Evolutionary conservation across 179 eudicot genomes (phyloP), one percentile per base, ranked within the genome.

Genomic region (Nepenthes alata): DNA sequence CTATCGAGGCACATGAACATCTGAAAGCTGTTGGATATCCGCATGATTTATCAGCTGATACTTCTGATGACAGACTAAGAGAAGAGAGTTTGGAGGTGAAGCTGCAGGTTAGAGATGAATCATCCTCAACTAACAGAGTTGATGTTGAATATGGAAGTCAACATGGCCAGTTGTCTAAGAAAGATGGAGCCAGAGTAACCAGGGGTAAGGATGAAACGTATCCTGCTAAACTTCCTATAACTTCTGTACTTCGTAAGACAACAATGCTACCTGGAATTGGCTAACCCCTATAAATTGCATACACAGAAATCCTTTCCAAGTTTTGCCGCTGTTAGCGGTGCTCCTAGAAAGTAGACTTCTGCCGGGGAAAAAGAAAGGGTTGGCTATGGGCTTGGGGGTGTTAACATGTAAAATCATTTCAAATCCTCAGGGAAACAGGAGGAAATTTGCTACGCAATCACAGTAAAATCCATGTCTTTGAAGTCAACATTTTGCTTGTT

Each of bases 191-290:
- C 49, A 79, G 75, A 72, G 65, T 64, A 65, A 65, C 51, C 67
- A 77, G 74, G 76, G 98, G 96, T 86, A 76, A 80, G 86, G 67
- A 57, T 63, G n/a, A 59, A 57, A 39, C 44, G n/a, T 60, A 15
- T 64, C 5, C 57, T 34, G 14, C n/a, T 54, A 16, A 58, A 6
- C 35, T 7, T 44, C 61, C 25, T 59, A 34, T 55, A 13, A 9
- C 25, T 37, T 38, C 35, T 52, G 41, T 38, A 12, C 11, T 13
- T 53, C 55, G 53, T 52, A n/a, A 13, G 45, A 15, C 36, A 49
- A 49, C 10, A 3, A 25, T 25, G 25, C 25, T 25, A 25, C 25
- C 25, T 25, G 25, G 25, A 25, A 25, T 25, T 25, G 25, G 25
- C 25, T 25, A 25, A 25, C 25, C 25, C 25, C 0, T 25, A 25